A percentile compares a stretch with the other conserved stretches of the same genome.
phyloP scores from a whole-genome alignment of 1,284 basidiomycete species.

The Moniliella sp. region DNA sequence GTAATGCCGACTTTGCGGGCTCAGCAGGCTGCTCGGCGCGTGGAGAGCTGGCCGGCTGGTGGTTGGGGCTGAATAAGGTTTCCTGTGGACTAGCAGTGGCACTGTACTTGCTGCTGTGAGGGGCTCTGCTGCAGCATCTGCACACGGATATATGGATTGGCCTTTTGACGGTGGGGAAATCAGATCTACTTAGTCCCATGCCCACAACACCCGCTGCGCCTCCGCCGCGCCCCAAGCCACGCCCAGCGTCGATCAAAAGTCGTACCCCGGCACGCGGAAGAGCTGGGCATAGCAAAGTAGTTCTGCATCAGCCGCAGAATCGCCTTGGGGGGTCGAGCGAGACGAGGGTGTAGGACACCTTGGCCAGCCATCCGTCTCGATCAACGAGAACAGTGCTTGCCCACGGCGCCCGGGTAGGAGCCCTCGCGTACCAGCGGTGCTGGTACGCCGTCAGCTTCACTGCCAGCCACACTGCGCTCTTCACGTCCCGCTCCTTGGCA shows the following conservation, averaged over 20 bases:
- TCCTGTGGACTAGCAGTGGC: no score
- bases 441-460: conserved; percentile 82
- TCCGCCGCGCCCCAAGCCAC: no score
- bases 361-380: conserved; percentile 73
- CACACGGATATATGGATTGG: no score
- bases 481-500: conserved; percentile 75
- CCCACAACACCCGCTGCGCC: no score
- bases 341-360: conserved; percentile 75
- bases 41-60: no score
- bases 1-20: no score
- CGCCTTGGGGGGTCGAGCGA: conserved; percentile 45
- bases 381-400: conserved; percentile 73
- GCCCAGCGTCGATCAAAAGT: conserved; percentile 7
- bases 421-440: conserved; percentile 39
- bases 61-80: no score
- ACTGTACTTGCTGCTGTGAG: no score
- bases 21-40: no score
- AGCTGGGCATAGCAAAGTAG: conserved; percentile 26
- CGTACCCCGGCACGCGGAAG: conserved; percentile 17
- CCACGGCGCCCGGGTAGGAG: conserved; percentile 67
- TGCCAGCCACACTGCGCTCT: conserved; percentile 67
- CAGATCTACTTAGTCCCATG: no score
- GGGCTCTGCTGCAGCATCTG: no score
- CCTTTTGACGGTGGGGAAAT: no score
- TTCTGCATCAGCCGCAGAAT: conserved; percentile 11